Evolutionary conservation across 805 yeast genomes (phyloP).

Genomic region (Peterozyma toletana): DNA sequence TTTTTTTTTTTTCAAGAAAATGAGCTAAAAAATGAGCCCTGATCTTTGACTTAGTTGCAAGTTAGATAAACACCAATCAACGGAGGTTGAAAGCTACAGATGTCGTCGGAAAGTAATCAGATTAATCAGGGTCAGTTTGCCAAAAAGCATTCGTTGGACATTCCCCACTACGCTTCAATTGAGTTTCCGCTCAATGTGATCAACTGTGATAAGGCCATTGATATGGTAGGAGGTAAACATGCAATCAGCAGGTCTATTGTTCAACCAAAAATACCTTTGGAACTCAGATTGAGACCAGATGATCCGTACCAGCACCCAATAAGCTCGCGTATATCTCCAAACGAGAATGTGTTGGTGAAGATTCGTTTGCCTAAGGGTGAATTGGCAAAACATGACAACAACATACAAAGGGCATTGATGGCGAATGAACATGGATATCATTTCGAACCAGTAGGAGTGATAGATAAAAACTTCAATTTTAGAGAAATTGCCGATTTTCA

Average conservation of each 20-base stretch:
- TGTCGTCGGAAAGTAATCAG: background rate
- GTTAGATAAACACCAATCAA: no score
- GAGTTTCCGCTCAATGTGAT: constrained; percentile 74
- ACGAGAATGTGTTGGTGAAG: constrained; percentile 54
- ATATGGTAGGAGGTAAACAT: constrained; percentile 60
- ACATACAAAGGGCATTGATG: constrained; percentile 34
- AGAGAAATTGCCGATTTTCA: constrained; percentile 89
- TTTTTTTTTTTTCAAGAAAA: no score
- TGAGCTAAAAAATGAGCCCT: no score
- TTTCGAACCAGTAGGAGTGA: constrained; percentile 57
- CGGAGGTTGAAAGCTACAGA: no score
- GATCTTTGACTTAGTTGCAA: no score
- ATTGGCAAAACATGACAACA: constrained; percentile 31
- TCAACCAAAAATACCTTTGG: constrained; percentile 18
- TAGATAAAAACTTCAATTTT: constrained; percentile 66
- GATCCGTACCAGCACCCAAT: constrained; percentile 51
- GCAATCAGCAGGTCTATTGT: constrained; percentile 34
- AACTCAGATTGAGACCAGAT: constrained; percentile 23
- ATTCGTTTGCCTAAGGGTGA: constrained; percentile 52
- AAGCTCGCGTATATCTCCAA: constrained; percentile 40
- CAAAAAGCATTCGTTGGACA: constrained; percentile 53
- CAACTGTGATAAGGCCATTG: constrained; percentile 54
- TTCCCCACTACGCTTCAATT: constrained; percentile 67
- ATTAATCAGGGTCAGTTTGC: constrained; percentile 22
- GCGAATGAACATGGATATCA: constrained; percentile 30